These are phyloP conservation scores for Acacia concinna DNA, from an alignment of 331 rosid genomes.

Conservation along the genomic window DNA sequence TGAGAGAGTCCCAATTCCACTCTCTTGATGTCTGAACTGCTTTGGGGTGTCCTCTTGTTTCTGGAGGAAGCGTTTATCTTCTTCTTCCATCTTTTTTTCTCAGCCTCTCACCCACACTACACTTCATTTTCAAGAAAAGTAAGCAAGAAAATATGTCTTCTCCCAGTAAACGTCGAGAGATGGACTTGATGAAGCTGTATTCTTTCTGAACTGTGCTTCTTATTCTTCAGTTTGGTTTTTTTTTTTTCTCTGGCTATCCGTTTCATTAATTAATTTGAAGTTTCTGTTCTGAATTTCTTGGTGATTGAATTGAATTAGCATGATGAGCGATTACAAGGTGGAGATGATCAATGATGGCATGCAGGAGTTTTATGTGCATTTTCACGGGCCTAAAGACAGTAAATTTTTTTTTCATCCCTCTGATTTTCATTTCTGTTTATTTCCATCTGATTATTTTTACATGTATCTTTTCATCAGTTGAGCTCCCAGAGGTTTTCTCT, in stretches of 20 bases:
- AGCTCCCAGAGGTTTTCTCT: conserved; percentile 2
- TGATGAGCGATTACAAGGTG: conserved; percentile 93
- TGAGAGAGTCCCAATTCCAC: background rate
- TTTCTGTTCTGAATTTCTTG: conserved; percentile 23
- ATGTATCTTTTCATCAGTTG: background rate
- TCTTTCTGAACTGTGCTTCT: background rate
- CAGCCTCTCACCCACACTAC: conserved; percentile 27
- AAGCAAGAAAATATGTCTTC: conserved; percentile 56
- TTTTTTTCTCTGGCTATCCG: background rate
- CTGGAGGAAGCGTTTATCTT: conserved; percentile 27
- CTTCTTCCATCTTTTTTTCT: conserved; percentile 18
- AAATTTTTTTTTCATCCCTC: conserved; percentile 41
- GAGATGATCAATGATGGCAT: conserved; percentile 84
- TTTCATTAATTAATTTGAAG: background rate
- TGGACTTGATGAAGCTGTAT: conserved; percentile 94
- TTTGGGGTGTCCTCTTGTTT: conserved; percentile 23
- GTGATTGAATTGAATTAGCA: conserved; percentile 54
- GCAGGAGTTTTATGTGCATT: conserved; percentile 84
- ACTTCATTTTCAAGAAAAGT: background rate
- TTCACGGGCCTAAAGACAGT: conserved; percentile 86
- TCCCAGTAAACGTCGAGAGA: conserved; percentile 87
- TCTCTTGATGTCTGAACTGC: conserved; percentile 28
- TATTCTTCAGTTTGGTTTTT: background rate
- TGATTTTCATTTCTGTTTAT: background rate
- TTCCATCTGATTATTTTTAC: background rate